Base-by-base conservation (phyloP, 2,329 filamentous ascomycete genomes). In the Pezicula rhizophila region DNA sequence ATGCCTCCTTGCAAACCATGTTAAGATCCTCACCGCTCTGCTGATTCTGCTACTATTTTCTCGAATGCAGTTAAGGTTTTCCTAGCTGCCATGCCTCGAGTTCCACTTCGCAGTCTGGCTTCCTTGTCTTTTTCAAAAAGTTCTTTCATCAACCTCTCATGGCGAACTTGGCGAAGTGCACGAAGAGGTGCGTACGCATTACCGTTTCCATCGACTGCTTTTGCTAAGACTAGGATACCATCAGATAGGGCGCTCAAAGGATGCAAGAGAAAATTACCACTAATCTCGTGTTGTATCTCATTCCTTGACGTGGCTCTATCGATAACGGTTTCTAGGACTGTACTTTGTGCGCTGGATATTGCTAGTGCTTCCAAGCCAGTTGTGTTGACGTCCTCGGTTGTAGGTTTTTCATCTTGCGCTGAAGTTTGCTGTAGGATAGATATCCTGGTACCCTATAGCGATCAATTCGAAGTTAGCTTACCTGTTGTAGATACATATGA, bases 41-140 rank as follows among this genome's bases (percentile, higher is more conserved):
- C 49, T 8, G 58, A 84, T 41, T 80, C 76, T 10, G 78, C 75
- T 2, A 88, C 73, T 14, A 77, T 76, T 54, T 82, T 82, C 60
- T 95, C 89, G 25, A 83, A 78, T 4, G 77, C 77, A 44, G 82
- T 79, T 15, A 93, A 67, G 1, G 82, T 79, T 59, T 93, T 92
- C n/a, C 88, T 75, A 0, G 88, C 88, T 52, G 85, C 78, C 62
- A 86, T 70, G 0, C 89, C 89, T 38, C 89, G 71, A 1, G 86
- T 78, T 31, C 89, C 89, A 59, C 87, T 92, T 45, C 87, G 74
- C 37, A 89, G 68, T 38, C 80, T 74, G 7, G 88, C 87, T 60
- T 89, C 82, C 56, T 90, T 87, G 59, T 88, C 82, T 1, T 83
- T 76, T 17, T 83, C 75, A 48, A 86, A 87, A 3, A 90, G 70